These are phyloP conservation scores for Posidonia oceanica DNA, from an alignment of 116 monocot genomes.

Conservation along the genomic window DNA sequence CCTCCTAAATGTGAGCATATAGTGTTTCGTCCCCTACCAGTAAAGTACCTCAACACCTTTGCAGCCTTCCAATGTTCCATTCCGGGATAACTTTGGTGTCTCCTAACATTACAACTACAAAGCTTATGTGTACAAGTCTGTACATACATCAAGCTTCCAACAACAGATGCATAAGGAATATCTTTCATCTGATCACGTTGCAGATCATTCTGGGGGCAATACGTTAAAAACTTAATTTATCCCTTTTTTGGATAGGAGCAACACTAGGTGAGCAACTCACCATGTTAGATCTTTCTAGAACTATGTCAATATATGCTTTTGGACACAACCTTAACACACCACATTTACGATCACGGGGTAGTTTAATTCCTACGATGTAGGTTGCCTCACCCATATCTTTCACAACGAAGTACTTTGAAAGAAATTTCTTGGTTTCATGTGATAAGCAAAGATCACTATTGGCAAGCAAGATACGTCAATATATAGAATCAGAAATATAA, in stretches of 20 bases:
- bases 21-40: not conserved
- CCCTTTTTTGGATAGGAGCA: conserved; percentile 3
- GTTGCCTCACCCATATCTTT: too few relatives aligned
- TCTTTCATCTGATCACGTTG: too few relatives aligned
- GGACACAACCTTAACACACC: not conserved
- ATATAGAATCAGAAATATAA: conserved; percentile 2
- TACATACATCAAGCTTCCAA: too few relatives aligned
- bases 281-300: conserved; percentile 1
- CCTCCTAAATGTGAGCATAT: conserved; percentile 4
- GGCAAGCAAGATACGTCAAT: not conserved
- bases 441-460: not conserved
- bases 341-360: not conserved
- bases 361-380: conserved; percentile 1
- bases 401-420: conserved; percentile 3
- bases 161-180: too few relatives aligned
- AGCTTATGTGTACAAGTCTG: not conserved
- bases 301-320: conserved; percentile 2
- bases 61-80: conserved; percentile 3
- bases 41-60: conserved; percentile 4
- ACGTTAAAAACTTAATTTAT: too few relatives aligned
- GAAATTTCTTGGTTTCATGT: not conserved
- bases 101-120: conserved; percentile 1
- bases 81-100: conserved; percentile 7
- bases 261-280: not conserved
- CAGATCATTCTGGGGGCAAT: too few relatives aligned